A percentile compares a stretch with the other conserved stretches of the same genome.
Conservation (phyloP, 148 eudicot species). For the Rhododendron mucronatum region DNA sequence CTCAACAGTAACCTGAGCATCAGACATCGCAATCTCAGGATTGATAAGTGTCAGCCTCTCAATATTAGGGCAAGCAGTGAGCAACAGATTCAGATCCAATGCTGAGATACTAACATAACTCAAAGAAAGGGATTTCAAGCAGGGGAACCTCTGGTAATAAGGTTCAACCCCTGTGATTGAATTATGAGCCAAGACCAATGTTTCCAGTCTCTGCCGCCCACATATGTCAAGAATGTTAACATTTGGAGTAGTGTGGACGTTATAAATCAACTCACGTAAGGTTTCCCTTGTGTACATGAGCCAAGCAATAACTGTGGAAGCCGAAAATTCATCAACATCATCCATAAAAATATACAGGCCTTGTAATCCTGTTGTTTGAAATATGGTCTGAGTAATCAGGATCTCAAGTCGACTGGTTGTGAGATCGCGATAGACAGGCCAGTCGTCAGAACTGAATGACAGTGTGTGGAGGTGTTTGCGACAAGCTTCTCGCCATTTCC, state of each 20-base stretch:
- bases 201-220: slow-evolving; percentile 72
- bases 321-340: slow-evolving; percentile 86
- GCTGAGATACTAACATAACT: slow-evolving; percentile 82
- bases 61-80: slow-evolving; percentile 72
- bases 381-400: slow-evolving; percentile 71
- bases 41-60: slow-evolving; percentile 47
- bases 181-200: slow-evolving; percentile 60
- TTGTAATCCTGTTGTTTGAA: slow-evolving; percentile 70
- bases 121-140: slow-evolving; percentile 63
- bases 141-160: slow-evolving; percentile 68
- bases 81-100: slow-evolving; percentile 68
- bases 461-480: slow-evolving; percentile 65
- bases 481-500: slow-evolving; percentile 83
- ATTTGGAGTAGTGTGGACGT: slow-evolving; percentile 64
- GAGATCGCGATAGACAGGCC: slow-evolving; percentile 60
- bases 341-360: slow-evolving; percentile 64
- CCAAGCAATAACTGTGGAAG: slow-evolving; percentile 85
- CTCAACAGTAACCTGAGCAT: slow-evolving; percentile 63
- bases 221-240: slow-evolving; percentile 78
- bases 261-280: slow-evolving; percentile 51
- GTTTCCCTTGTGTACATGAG: slow-evolving; percentile 76
- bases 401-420: slow-evolving; percentile 55
- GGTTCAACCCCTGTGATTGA: slow-evolving; percentile 72
- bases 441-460: slow-evolving; percentile 63
- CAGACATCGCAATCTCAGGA: slow-evolving; percentile 73